Conservation (phyloP, 805 yeast genomes). For the Lipomyces spencermartinsiae region DNA sequence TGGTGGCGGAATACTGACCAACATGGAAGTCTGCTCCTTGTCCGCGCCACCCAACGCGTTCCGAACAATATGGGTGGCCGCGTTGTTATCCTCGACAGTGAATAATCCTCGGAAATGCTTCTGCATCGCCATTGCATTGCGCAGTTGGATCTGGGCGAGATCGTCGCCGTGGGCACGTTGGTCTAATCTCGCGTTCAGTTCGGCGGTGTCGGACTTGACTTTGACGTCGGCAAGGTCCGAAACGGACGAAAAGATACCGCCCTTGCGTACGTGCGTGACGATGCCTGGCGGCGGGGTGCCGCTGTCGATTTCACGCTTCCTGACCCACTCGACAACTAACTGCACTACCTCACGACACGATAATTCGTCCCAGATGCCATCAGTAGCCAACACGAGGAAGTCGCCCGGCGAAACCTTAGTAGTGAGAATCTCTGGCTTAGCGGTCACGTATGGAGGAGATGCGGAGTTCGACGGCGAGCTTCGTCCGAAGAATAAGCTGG, state of each 20-base stretch:
- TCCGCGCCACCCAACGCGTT: conserved; percentile 93
- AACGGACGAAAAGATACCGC: conserved; percentile 30
- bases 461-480: conserved; percentile 66
- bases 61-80: conserved; percentile 89
- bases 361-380: conserved; percentile 90
- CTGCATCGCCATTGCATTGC: conserved; percentile 12
- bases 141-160: conserved; percentile 4
- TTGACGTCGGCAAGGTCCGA: conserved; percentile 25
- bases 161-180: conserved; percentile 10
- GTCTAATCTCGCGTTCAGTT: conserved; percentile 26
- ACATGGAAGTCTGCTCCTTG: conserved; percentile 83
- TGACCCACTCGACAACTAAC: conserved; percentile 92
- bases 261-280: conserved; percentile 16
- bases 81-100: conserved; percentile 78
- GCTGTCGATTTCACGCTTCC: conserved; percentile 65
- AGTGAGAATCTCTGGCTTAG: conserved; percentile 84
- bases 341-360: conserved; percentile 92
- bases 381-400: conserved; percentile 90
- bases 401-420: conserved; percentile 79
- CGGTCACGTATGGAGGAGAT: conserved; percentile 97
- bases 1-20: conserved; percentile 90
- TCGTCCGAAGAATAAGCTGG: conserved; percentile 81
- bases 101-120: conserved; percentile 34
- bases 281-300: conserved; percentile 63
- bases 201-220: conserved; percentile 21